A percentile compares a stretch with the other conserved stretches of the same genome.
Conservation (phyloP, 495 filamentous ascomycete genomes). For the Wilcoxina mikolae region DNA sequence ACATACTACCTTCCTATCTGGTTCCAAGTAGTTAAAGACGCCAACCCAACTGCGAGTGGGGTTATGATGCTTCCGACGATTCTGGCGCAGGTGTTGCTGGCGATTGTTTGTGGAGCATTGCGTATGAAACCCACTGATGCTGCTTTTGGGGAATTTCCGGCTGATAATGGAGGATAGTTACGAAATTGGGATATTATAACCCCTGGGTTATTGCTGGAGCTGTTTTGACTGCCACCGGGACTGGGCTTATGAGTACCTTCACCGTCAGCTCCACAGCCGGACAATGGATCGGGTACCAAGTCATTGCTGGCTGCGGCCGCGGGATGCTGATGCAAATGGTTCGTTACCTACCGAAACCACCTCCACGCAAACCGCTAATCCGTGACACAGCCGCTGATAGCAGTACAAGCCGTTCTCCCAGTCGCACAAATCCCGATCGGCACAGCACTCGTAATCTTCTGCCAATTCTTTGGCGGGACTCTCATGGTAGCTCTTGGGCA, state of each 20-base stretch:
- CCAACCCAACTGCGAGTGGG: conserved; percentile 27
- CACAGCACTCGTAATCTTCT: conserved; percentile 41
- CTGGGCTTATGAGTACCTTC: background rate
- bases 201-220: background rate
- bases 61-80: conserved; percentile 28
- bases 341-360: conserved; percentile 40
- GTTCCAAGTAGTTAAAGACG: conserved; percentile 31
- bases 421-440: conserved; percentile 40
- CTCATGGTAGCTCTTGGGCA: conserved; percentile 45
- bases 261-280: background rate
- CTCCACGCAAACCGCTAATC: conserved; percentile 30
- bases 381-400: background rate
- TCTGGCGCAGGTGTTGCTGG: conserved; percentile 3
- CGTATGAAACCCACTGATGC: conserved; percentile 14
- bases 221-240: background rate
- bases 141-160: background rate
- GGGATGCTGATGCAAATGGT: conserved; percentile 46
- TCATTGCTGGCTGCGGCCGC: conserved; percentile 45
- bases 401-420: background rate
- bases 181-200: background rate
- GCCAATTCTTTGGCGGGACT: conserved; percentile 44
- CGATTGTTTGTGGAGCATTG: too few relatives aligned
- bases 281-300: conserved; percentile 50
- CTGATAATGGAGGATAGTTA: background rate
- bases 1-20: conserved; percentile 38